Evolutionary conservation across 768 basidiomycete species (phyloP), one percentile per base, ranked within the genome.

Genomic region (Galerina marginata): DNA sequence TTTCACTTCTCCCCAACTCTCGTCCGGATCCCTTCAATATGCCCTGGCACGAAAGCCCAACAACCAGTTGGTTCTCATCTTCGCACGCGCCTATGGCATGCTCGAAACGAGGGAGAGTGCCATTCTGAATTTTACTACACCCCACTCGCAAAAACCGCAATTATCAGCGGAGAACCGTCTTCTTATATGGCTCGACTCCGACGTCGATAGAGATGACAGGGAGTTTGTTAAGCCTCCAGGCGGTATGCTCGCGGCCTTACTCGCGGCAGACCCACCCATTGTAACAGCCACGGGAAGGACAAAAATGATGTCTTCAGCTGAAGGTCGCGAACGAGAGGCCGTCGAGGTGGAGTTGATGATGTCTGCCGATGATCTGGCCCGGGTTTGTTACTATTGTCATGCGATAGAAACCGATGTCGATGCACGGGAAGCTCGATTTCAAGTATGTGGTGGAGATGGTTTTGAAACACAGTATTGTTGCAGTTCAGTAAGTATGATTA

Each of bases 141-240:
- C 37, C 26, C 51, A 39, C n/a, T 40, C 51, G 37, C 16, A 52
- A 23, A 52, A 52, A 23, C 38, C 40, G 9, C 37, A 39, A 40
- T 39, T 52, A 20, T 52, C 51, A 23, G 51, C n/a, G 51, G 38
- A 52, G 38, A 25, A 40, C 4, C 37, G 26, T 15, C 51, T 39
- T 20, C 51, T 52, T 39, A 52, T 52, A 20, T 52, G 51, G 51
- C 51, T 52, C 38, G 51, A 52, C n/a, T 14, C 51, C 3, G 51
- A 52, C 29, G 33, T 52, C 20, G 51, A 52, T 37, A 52, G 51
- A 40, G 20, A 23, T 23, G 38, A 38, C 15, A 52, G 36, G 20
- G 36, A 52, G 9, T 52, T 38, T 6, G 16, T 52, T 4, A 52
- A 20, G 36, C 11, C 51, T 2, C 20, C 38, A 12, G 51, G 51